These are phyloP conservation scores for Yamadazyma atmosphaerica DNA, from an alignment of 1,139 yeast genomes.

Conservation along the genomic window DNA sequence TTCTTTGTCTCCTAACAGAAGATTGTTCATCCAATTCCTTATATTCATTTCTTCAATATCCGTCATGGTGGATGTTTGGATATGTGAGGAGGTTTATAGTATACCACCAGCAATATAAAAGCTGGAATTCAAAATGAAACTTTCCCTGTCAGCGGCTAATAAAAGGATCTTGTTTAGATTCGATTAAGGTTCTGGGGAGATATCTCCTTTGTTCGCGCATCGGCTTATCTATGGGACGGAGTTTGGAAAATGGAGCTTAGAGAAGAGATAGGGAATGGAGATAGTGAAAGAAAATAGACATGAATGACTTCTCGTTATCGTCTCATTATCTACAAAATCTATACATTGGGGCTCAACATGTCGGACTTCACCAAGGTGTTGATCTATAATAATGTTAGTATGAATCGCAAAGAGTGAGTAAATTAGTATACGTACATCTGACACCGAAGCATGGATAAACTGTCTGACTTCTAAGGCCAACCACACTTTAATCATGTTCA, in stretches of 20 bases:
- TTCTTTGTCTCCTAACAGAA: constrained; percentile 4
- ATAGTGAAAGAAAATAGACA: too few species aligned
- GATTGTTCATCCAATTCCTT: constrained; percentile 4
- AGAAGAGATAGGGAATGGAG: too few species aligned
- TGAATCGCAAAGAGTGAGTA: too few species aligned
- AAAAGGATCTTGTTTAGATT: constrained; percentile 1
- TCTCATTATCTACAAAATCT: too few species aligned
- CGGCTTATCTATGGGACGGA: background rate
- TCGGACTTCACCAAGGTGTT: constrained; percentile 51
- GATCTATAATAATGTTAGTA: constrained; percentile 34
- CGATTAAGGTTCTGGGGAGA: background rate
- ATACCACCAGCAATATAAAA: too few species aligned
- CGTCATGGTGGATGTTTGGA: too few species aligned
- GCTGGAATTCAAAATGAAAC: too few species aligned
- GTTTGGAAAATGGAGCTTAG: too few species aligned
- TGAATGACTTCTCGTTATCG: too few species aligned
- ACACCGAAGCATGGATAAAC: constrained; percentile 80
- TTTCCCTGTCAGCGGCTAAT: too few species aligned
- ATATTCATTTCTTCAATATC: constrained; percentile 2
- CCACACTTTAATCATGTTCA: constrained; percentile 91
- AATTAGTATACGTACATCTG: constrained; percentile 64
- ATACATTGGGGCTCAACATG: constrained; percentile 49
- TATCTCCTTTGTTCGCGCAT: background rate
- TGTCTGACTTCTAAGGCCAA: constrained; percentile 85
- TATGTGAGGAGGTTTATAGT: too few species aligned